Conservation (phyloP, 192 early-diverging fungal genomes). For the Mortierella alpina region DNA sequence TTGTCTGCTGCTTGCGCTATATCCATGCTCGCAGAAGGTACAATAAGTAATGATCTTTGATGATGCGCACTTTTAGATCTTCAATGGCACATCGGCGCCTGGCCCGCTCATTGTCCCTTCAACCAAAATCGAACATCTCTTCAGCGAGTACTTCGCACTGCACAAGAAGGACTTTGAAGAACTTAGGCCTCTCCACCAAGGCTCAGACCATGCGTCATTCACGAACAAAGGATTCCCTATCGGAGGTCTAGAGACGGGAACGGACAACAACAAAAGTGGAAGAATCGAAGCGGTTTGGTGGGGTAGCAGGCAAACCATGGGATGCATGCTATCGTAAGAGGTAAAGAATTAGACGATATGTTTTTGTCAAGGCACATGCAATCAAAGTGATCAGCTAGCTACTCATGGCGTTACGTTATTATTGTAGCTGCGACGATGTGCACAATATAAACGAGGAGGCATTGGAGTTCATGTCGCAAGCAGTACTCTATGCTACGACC, state of each 20-base stretch:
- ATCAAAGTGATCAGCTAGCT: not conserved
- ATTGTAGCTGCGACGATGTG: constrained; percentile 72
- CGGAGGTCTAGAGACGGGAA: constrained; percentile 73
- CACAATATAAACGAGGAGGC: constrained; percentile 71
- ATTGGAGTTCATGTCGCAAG: constrained; percentile 52
- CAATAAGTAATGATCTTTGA: not conserved
- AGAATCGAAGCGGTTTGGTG: constrained; percentile 66
- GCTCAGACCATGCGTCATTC: constrained; percentile 76
- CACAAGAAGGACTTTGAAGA: constrained; percentile 61
- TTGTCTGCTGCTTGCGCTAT: not conserved
- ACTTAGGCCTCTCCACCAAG: constrained; percentile 65
- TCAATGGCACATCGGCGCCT: constrained; percentile 72
- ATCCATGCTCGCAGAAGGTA: not conserved
- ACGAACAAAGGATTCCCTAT: constrained; percentile 69
- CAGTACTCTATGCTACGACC: constrained; percentile 45
- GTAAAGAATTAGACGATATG: constrained; percentile 14
- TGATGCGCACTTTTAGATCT: constrained; percentile 45
- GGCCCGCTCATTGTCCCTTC: constrained; percentile 57
- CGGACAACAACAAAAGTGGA: constrained; percentile 66
- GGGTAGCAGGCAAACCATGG: constrained; percentile 69
- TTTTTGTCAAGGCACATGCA: not conserved
- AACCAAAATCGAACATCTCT: constrained; percentile 64
- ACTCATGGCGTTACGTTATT: not conserved
- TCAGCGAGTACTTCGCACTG: constrained; percentile 66
- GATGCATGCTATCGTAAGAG: constrained; percentile 77